Evolutionary conservation across 805 yeast species (phyloP), one percentile per base, ranked within the genome.

Genomic region (Nakazawaea siamensis): DNA sequence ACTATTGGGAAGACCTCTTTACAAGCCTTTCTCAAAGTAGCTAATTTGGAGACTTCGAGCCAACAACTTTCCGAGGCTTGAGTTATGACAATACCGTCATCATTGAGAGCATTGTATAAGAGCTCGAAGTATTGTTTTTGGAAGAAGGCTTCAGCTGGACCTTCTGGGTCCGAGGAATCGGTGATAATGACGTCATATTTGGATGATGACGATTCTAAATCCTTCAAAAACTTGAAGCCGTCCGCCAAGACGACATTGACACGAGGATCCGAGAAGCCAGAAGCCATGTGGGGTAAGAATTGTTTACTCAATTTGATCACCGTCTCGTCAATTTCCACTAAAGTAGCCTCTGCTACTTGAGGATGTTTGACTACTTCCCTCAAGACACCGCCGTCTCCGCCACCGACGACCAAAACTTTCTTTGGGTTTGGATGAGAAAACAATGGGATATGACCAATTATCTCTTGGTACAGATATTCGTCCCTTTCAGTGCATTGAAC

Each of bases 371-470:
- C 74, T 13, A 84, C 78, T 55, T 87, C 97, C 49, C 97, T 70
- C 24, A 88, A 61, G 15, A 87, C 95, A 42, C 97, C 97, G 44
- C 97, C 95, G 55, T 87, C 97, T 28, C 97, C 97, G 18, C 97
- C 97, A 18, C 97, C 97, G 48, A 87, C 83, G 20, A 87, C 92
- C 34, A 87, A 68, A 8, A 86, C 94, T 36, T 68, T 70, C 46
- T 71, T 72, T 2, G 97, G 96, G 27, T 65, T 50, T 3, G 74
- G 73, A 58, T 87, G 97, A 9, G 84, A 61, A 71, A 78, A 76
- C 38, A 88, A 50, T 4, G 96, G 88, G 19, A 85, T 58, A 55
- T 88, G 94, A 2, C 94, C 63, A 43, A 87, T 88, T 77, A 85
- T 75, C 54, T 87, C 97, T 60, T 87, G 97, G 57, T 87, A 87